These are phyloP conservation scores for Tetrahymena borealis DNA, from an alignment of 73 alveolate genomes.

Conservation along the genomic window DNA sequence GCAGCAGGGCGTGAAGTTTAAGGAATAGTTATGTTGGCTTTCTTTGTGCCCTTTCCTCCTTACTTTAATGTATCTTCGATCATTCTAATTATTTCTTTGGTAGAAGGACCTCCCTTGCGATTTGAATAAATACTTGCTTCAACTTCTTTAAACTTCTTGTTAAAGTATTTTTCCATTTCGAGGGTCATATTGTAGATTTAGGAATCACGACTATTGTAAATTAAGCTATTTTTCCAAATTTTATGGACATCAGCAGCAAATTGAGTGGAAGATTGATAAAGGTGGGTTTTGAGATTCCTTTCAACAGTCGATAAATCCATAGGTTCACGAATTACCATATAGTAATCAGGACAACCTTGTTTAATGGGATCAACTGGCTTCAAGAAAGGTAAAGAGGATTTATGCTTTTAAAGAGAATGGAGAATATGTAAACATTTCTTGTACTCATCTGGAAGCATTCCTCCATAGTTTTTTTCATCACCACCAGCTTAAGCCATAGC, in stretches of 20 bases:
- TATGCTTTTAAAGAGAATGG: neutral
- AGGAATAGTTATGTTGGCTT: neutral
- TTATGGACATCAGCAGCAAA: conserved; percentile 25
- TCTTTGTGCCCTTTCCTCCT: neutral
- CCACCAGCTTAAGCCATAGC: neutral
- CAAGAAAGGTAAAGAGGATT: conserved; percentile 28
- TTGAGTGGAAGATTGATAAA: neutral
- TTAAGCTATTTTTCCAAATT: conserved; percentile 27
- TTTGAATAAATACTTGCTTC: neutral
- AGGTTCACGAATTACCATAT: conserved; percentile 68
- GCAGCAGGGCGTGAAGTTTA: neutral
- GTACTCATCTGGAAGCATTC: neutral
- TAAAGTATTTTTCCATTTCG: conserved; percentile 12
- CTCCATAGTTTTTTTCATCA: neutral
- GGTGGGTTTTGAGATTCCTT: conserved; percentile 23
- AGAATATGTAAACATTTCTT: neutral
- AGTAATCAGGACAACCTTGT: conserved; percentile 71
- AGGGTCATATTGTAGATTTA: conserved; percentile 14
- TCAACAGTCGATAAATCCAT: conserved; percentile 80
- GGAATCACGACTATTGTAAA: neutral
- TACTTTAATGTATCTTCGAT: neutral
- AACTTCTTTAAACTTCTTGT: neutral
- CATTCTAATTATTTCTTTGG: neutral
- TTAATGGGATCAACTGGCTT: conserved; percentile 20
- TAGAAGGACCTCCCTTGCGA: neutral